A percentile compares a stretch with the other conserved stretches of the same genome.
Conservation (phyloP, 495 filamentous ascomycete genomes). For the Xylaria grammica region DNA sequence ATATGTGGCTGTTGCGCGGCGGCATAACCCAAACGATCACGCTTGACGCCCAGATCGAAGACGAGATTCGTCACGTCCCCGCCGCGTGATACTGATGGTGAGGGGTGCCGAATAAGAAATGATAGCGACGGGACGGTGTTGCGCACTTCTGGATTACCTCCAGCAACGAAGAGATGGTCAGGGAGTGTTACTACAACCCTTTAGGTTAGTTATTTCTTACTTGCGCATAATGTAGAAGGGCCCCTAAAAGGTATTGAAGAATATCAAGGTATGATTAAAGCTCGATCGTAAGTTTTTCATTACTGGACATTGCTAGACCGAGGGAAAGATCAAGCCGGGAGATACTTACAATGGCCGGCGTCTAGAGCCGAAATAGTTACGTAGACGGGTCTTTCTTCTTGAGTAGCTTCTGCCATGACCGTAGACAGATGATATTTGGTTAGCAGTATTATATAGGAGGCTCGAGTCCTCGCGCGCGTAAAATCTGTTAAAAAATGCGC, state of each 20-base stretch:
- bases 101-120: constrained; percentile 42
- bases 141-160: constrained; percentile 35
- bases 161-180: constrained; percentile 41
- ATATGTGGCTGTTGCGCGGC: constrained; percentile 46
- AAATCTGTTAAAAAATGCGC: too few species aligned
- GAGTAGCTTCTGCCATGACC: background rate
- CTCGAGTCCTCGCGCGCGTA: too few species aligned
- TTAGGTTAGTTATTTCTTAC: constrained; percentile 3
- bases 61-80: constrained; percentile 41
- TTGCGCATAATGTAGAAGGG: background rate
- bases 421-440: background rate
- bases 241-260: too few species aligned
- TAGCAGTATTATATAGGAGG: too few species aligned
- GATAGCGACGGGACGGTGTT: constrained; percentile 45
- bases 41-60: constrained; percentile 58
- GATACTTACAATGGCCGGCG: constrained; percentile 30
- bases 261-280: background rate
- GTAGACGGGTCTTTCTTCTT: constrained; percentile 13
- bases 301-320: background rate
- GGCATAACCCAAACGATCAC: constrained; percentile 44
- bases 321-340: background rate
- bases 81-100: background rate
- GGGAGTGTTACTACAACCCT: constrained; percentile 34
- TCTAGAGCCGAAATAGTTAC: constrained; percentile 39
- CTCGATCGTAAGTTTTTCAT: background rate